These are phyloP conservation scores for Psidium friedrichsthalianum DNA, from an alignment of 345 rosid genomes.

Conservation along the genomic window DNA sequence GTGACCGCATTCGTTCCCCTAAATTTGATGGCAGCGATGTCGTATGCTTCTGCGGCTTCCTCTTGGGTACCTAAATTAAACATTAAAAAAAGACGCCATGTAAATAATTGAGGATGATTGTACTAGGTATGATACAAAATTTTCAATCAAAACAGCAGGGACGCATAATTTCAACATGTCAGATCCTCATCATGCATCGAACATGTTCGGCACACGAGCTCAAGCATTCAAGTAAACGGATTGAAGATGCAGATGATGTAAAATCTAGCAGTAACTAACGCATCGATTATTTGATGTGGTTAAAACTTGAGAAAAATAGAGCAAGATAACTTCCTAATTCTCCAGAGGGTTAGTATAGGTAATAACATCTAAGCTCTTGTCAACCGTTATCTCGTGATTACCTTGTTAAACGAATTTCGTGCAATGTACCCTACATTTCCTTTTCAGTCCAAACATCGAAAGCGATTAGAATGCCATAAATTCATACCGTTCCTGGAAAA, in stretches of 20 bases:
- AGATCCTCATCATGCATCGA: background rate
- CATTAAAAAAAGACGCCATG: background rate
- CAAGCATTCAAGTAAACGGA: background rate
- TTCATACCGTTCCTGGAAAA: background rate
- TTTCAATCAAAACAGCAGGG: background rate
- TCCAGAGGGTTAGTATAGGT: background rate
- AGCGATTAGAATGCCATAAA: background rate
- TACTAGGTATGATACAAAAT: background rate
- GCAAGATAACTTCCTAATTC: background rate
- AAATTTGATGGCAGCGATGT: conserved; percentile 84
- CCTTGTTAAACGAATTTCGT: background rate
- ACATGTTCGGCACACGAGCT: background rate
- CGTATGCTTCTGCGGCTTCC: conserved; percentile 92
- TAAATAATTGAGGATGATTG: background rate
- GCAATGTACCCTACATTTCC: background rate
- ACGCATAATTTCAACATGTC: background rate
- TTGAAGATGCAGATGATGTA: background rate
- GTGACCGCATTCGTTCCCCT: conserved; percentile 73
- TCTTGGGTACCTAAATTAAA: conserved; percentile 60
- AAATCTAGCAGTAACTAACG: background rate
- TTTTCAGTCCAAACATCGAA: background rate
- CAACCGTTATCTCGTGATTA: background rate
- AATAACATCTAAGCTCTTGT: background rate
- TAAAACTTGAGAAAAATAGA: background rate
- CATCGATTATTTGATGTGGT: background rate